Evolutionary conservation across 179 eudicot species (phyloP), one percentile per base, ranked within the genome.

Genomic region (Camellia oleifera): DNA sequence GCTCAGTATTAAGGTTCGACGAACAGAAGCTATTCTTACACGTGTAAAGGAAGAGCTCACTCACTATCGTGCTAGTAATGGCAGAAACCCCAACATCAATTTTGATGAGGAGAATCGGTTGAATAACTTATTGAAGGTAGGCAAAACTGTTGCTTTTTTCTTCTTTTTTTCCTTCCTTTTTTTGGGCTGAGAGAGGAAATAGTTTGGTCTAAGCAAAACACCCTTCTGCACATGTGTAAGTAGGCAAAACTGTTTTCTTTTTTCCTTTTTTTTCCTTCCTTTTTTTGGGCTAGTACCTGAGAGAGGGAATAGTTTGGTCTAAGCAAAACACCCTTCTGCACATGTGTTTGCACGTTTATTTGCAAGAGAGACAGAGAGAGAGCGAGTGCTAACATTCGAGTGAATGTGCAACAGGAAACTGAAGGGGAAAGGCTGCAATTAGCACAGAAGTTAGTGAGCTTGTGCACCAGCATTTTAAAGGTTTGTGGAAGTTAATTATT

Each of bases 381-480:
- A 62, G 14, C 15, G 9, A 3, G 65, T 23, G 23, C 74, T 72
- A 72, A 77, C 32, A 12, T 1, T 53, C 40, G 7, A 42, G 23
- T 57, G 32, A 72, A 75, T 45, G 62, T 83, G 61, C 70, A 44
- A 79, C 87, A 94, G 98, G 94, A 91, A 81, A 58, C 83, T 83
- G 97, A 94, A 83, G 91, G 78, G 79, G 97, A 91, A 87, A 91
- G 89, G 76, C 80, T 89, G 60, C 92, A 89, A 46, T 79, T 94
- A 73, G 97, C 94, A 64, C 91, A 93, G 76, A 89, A 83, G 79
- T 81, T 94, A 72, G 58, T 91, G 61, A 88, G 87, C 81, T 85
- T 94, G 84, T 93, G 97, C 77, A 94, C 93, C 75, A 87, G 85
- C 85, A 89, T 94, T 83, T 79, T 93, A 78, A 91, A 91, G 98